Percentiles rank a stretch among this genome's conserved stretches.
Conservation (phyloP, 495 filamentous ascomycete species). For the Trichodelitschia bisporula region DNA sequence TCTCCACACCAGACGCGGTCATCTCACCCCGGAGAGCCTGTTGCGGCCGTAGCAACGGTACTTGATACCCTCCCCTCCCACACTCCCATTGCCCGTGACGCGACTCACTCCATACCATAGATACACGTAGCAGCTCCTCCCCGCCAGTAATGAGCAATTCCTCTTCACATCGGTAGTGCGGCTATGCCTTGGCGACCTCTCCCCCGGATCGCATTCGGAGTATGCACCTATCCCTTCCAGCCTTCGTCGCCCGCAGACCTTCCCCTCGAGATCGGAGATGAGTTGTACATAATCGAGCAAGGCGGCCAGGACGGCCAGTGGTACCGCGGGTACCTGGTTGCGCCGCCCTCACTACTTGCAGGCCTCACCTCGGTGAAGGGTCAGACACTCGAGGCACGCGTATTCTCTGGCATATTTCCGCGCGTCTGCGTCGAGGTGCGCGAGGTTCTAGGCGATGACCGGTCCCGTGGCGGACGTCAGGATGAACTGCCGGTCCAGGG, state of each 20-base stretch:
- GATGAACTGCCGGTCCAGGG: not conserved
- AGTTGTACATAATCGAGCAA: slow-evolving; percentile 95
- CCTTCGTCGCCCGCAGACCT: slow-evolving; percentile 72
- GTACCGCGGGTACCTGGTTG: slow-evolving; percentile 86
- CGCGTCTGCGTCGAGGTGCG: slow-evolving; percentile 66
- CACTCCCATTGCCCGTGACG: no score
- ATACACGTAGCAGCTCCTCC: no score
- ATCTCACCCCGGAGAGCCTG: no score
- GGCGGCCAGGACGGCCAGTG: slow-evolving; percentile 64
- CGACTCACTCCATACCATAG: no score
- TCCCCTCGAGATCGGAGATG: slow-evolving; percentile 92
- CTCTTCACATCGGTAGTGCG: no score
- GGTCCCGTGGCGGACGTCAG: slow-evolving; percentile 3
- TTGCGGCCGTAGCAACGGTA: no score
- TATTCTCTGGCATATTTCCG: slow-evolving; percentile 94
- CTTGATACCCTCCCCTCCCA: no score
- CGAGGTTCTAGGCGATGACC: slow-evolving; percentile 19
- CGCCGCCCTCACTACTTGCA: slow-evolving; percentile 76
- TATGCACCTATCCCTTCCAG: slow-evolving; percentile 80
- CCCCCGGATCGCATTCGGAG: slow-evolving; percentile 90
- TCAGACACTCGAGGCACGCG: slow-evolving; percentile 77
- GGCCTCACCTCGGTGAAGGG: slow-evolving; percentile 81
- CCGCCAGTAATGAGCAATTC: no score
- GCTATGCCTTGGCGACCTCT: slow-evolving; percentile 98
- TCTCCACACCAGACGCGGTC: no score